Percentiles rank a stretch among this genome's conserved stretches.
Evolutionary conservation across 2,329 filamentous ascomycete species (phyloP).

Genomic region (Cordyceps javanica): DNA sequence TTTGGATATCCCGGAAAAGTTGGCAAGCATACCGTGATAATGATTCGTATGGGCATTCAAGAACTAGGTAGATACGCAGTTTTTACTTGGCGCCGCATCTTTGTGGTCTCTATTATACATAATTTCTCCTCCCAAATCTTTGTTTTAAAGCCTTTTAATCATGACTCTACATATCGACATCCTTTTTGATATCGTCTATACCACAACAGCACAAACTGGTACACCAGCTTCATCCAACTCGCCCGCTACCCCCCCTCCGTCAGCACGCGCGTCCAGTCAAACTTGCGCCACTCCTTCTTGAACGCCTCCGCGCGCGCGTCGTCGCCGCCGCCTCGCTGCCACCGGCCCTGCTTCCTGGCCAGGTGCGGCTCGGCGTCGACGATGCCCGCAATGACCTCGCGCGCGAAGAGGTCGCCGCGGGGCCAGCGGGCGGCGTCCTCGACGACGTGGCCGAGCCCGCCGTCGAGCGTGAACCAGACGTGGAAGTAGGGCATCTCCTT

Average conservation of each 20-base stretch:
- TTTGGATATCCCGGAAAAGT: background rate
- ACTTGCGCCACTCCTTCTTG: conserved; percentile 80
- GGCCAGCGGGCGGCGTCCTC: conserved; percentile 86
- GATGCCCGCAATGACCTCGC: conserved; percentile 90
- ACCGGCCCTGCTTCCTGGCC: conserved; percentile 84
- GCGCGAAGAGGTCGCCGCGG: conserved; percentile 81
- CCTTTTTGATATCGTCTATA: too few species aligned
- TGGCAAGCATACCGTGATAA: background rate
- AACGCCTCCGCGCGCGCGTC: conserved; percentile 70
- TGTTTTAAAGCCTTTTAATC: too few species aligned
- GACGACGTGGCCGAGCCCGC: conserved; percentile 85
- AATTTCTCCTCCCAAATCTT: too few species aligned
- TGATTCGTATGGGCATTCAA: too few species aligned
- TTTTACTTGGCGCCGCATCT: too few species aligned
- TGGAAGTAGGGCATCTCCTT: conserved; percentile 99
- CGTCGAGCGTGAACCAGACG: conserved; percentile 89
- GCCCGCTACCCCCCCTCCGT: conserved; percentile 24
- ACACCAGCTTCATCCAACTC: background rate
- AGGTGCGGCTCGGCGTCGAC: conserved; percentile 74
- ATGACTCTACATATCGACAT: too few species aligned
- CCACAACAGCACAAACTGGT: too few species aligned
- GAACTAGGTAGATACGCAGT: too few species aligned
- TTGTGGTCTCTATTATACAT: too few species aligned
- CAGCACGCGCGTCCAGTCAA: conserved; percentile 73
- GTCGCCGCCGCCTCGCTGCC: conserved; percentile 62